A percentile compares a stretch with the other conserved stretches of the same genome.
These are phyloP conservation scores for Yamadazyma blattariae DNA, from an alignment of 1,139 yeast species.

Conservation along the genomic window DNA sequence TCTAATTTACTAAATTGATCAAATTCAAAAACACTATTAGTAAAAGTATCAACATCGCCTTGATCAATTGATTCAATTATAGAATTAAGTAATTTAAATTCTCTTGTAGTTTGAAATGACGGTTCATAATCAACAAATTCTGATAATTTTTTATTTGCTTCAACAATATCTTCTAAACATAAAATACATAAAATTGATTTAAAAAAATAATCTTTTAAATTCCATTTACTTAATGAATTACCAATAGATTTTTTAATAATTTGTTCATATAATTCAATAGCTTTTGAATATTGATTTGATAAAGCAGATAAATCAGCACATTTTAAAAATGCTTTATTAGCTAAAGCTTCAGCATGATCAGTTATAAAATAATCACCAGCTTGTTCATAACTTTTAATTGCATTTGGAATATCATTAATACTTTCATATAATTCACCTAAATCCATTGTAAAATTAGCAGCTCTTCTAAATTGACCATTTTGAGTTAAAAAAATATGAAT, in stretches of 20 bases:
- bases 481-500: conserved; percentile 75
- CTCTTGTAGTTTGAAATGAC: conserved; percentile 75
- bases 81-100: conserved; percentile 62
- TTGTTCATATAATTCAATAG: conserved; percentile 72
- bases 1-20: conserved; percentile 91
- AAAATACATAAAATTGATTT: conserved; percentile 80
- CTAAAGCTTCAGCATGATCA: conserved; percentile 89
- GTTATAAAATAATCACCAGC: conserved; percentile 97
- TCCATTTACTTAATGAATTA: conserved; percentile 82
- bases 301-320: conserved; percentile 90
- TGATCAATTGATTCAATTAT: conserved; percentile 70
- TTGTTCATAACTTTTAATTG: conserved; percentile 77
- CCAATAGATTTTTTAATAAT: conserved; percentile 75
- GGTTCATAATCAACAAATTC: conserved; percentile 73
- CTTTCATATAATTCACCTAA: conserved; percentile 83
- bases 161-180: conserved; percentile 81
- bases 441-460: conserved; percentile 91
- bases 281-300: conserved; percentile 66
- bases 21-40: conserved; percentile 74
- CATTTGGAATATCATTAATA: conserved; percentile 62
- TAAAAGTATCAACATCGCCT: conserved; percentile 76
- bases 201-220: conserved; percentile 85
- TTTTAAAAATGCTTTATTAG: conserved; percentile 83
- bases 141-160: conserved; percentile 71
- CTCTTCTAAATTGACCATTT: conserved; percentile 93